A percentile compares a stretch with the other conserved stretches of the same genome.
Conservation (phyloP, 2,329 filamentous ascomycete genomes). For the Epichloe elymi region DNA sequence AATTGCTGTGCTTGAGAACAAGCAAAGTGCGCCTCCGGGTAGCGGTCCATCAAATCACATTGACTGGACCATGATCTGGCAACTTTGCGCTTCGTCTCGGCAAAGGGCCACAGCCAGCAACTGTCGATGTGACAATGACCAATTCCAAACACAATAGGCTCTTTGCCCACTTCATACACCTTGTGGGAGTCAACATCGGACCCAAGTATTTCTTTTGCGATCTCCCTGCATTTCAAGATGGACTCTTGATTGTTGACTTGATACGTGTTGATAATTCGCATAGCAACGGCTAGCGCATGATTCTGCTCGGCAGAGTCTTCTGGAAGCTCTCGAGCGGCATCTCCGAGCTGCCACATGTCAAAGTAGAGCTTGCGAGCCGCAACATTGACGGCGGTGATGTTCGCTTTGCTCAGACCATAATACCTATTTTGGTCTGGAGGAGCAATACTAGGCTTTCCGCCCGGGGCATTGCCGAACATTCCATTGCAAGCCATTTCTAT, state of each 20-base stretch:
- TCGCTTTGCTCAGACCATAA: constrained; percentile 62
- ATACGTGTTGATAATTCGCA: constrained; percentile 81
- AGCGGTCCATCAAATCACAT: constrained; percentile 87
- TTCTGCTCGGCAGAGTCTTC: constrained; percentile 81
- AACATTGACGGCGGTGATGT: constrained; percentile 81
- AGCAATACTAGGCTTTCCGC: constrained; percentile 67
- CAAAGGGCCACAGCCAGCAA: constrained; percentile 98
- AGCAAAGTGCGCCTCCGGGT: constrained; percentile 84
- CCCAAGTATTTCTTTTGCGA: constrained; percentile 74
- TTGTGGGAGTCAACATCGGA: constrained; percentile 66
- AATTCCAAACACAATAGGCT: constrained; percentile 72
- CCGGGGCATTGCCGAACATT: constrained; percentile 90
- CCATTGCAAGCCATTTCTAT: constrained; percentile 98
- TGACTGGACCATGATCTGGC: constrained; percentile 94
- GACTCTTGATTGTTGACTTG: constrained; percentile 67
- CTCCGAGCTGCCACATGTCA: constrained; percentile 92
- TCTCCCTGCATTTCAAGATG: constrained; percentile 66
- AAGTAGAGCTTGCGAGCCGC: constrained; percentile 72
- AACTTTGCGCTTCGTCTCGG: constrained; percentile 93
- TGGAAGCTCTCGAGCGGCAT: constrained; percentile 85
- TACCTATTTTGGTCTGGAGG: constrained; percentile 77
- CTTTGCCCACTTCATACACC: constrained; percentile 66
- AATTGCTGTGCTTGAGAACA: constrained; percentile 94
- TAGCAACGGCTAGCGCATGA: constrained; percentile 69
- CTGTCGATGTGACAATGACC: constrained; percentile 97